These are phyloP conservation scores for Clavariopsis aquatica DNA, from an alignment of 495 filamentous ascomycete species.

Conservation along the genomic window DNA sequence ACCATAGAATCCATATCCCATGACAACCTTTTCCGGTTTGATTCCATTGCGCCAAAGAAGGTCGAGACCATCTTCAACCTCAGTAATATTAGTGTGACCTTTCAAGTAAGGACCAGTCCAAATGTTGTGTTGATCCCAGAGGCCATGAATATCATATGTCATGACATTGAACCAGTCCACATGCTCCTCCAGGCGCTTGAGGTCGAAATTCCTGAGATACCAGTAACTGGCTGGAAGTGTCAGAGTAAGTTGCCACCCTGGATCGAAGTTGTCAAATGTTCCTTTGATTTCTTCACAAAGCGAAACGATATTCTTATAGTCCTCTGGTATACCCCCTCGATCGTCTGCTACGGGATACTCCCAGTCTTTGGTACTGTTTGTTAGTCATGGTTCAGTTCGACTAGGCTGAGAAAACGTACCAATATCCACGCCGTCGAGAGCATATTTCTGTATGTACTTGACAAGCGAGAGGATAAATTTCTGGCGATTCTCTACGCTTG, in stretches of 20 bases:
- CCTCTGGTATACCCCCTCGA: slow-evolving; percentile 46
- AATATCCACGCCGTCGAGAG: slow-evolving; percentile 59
- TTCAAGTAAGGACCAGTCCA: slow-evolving; percentile 27
- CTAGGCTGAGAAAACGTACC: slow-evolving; percentile 55
- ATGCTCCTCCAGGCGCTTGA: slow-evolving; percentile 45
- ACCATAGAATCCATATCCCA: slow-evolving; percentile 51
- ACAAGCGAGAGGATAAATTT: slow-evolving; percentile 50
- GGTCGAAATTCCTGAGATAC: slow-evolving; percentile 52
- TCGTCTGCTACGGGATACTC: slow-evolving; percentile 37
- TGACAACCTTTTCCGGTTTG: slow-evolving; percentile 41
- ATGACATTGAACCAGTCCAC: slow-evolving; percentile 57
- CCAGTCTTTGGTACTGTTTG: not conserved
- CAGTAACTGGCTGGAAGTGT: slow-evolving; percentile 45
- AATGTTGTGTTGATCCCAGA: slow-evolving; percentile 41
- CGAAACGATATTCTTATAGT: slow-evolving; percentile 48
- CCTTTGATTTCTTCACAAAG: slow-evolving; percentile 51
- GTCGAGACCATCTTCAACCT: slow-evolving; percentile 43
- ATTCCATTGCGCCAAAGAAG: slow-evolving; percentile 49
- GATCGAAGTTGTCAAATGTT: slow-evolving; percentile 41
- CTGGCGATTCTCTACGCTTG: slow-evolving; percentile 36
- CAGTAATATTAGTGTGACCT: slow-evolving; percentile 48
- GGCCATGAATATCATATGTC: slow-evolving; percentile 51
- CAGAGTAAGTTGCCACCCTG: slow-evolving; percentile 42
- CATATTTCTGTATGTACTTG: slow-evolving; percentile 50
- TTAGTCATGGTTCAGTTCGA: not conserved